Percentiles rank a stretch among this genome's conserved stretches.
Conservation (phyloP, 305 asterid genomes). For the Nicotiana rustica region DNA sequence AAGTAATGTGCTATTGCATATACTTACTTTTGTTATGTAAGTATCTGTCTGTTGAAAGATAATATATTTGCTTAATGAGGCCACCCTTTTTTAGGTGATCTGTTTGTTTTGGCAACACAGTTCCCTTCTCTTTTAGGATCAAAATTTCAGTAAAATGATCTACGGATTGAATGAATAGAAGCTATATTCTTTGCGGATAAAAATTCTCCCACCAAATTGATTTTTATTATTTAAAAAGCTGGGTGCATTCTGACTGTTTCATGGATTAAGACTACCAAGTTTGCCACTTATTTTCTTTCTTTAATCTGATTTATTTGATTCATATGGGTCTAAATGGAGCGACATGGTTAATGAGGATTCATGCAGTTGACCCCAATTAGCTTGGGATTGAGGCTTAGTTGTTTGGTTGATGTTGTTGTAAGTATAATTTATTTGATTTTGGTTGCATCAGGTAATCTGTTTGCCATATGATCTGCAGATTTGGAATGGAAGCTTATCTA, state of each 20-base stretch:
- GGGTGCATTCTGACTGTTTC: not conserved
- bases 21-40: not conserved
- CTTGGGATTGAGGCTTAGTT: not conserved
- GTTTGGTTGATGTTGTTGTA: not conserved
- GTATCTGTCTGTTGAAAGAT: not conserved
- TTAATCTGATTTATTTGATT: not conserved
- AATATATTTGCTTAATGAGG: not conserved
- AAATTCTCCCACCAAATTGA: not conserved
- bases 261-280: not conserved
- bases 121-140: not conserved
- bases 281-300: not conserved
- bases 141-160: constrained; percentile 17
- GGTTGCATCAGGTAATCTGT: constrained; percentile 16
- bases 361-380: not conserved
- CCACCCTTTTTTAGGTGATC: not conserved
- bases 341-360: constrained; percentile 8
- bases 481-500: constrained; percentile 98
- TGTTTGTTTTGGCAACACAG: constrained; percentile 6
- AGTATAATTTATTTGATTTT: constrained; percentile 33
- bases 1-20: not conserved
- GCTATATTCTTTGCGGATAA: constrained; percentile 13
- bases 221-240: not conserved
- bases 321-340: constrained; percentile 10
- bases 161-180: constrained; percentile 8
- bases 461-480: constrained; percentile 55